phyloP scores from a whole-genome alignment of 345 rosid species.

The Lepidium africanum region DNA sequence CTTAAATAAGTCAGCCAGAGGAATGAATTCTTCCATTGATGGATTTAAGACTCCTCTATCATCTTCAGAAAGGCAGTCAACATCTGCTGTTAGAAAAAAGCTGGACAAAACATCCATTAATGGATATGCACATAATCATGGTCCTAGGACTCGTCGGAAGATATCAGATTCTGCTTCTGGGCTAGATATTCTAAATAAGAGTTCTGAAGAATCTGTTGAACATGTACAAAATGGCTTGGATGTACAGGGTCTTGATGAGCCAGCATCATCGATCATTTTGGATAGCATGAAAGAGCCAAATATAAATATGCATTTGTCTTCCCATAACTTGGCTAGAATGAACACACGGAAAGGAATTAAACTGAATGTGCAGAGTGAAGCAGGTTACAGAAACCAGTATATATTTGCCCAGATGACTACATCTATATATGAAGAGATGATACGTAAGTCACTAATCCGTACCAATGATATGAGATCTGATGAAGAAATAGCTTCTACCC shows the following conservation, averaged over 20 bases:
- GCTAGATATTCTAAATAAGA: conserved; percentile 32
- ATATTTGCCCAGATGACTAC: conserved; percentile 68
- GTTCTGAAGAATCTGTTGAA: conserved; percentile 63
- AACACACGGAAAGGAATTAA: conserved; percentile 27
- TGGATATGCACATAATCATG: conserved; percentile 32
- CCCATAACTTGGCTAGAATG: conserved; percentile 19
- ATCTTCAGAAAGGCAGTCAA: conserved; percentile 8
- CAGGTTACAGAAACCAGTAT: conserved; percentile 59
- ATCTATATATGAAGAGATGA: conserved; percentile 54
- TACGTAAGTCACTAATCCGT: conserved; percentile 44
- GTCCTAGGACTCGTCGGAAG: conserved; percentile 25
- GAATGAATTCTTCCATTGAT: conserved; percentile 27
- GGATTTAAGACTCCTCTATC: conserved; percentile 20
- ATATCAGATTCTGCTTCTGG: conserved; percentile 28
- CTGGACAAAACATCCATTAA: conserved; percentile 32
- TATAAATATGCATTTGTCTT: conserved; percentile 22
- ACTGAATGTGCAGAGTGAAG: conserved; percentile 27
- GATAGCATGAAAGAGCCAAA: conserved; percentile 32
- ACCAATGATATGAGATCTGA: conserved; percentile 35
- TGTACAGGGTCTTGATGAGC: conserved; percentile 34
- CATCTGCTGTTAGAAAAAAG: conserved; percentile 29
- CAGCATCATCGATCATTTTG: conserved; percentile 32
- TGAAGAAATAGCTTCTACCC: conserved; percentile 61
- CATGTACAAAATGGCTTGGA: conserved; percentile 39
- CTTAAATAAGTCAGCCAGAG: conserved; percentile 26